Evolutionary conservation across 1,284 basidiomycete genomes (phyloP).

Genomic region (Ustilago shanxiensis): DNA sequence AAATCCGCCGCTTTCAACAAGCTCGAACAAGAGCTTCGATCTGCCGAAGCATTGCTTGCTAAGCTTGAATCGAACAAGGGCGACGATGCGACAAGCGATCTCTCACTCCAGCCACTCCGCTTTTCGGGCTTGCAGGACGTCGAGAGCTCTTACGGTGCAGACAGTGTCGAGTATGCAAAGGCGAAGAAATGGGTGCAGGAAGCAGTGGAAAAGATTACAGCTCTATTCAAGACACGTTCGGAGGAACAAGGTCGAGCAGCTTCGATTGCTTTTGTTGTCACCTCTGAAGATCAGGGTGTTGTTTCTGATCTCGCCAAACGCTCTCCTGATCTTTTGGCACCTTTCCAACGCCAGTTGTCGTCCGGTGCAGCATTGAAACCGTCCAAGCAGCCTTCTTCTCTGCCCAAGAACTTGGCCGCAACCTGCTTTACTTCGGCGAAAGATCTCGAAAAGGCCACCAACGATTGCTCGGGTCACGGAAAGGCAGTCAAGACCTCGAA

Average conservation of each 20-base stretch:
- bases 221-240: slow-evolving; percentile 32
- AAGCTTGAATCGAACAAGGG: slow-evolving; percentile 18
- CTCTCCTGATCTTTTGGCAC: slow-evolving; percentile 22
- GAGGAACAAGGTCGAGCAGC: slow-evolving; percentile 31
- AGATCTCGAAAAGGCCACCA: slow-evolving; percentile 55
- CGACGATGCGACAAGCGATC: slow-evolving; percentile 10
- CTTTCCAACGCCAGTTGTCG: slow-evolving; percentile 32
- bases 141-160: slow-evolving; percentile 37
- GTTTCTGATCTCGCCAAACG: slow-evolving; percentile 19
- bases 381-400: slow-evolving; percentile 17
- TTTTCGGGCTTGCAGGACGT: slow-evolving; percentile 49
- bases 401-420: slow-evolving; percentile 36
- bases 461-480: slow-evolving; percentile 61
- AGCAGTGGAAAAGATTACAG: slow-evolving; percentile 29
- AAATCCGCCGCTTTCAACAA: slow-evolving; percentile 37
- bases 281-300: slow-evolving; percentile 15
- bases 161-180: slow-evolving; percentile 33
- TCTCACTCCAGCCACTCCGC: slow-evolving; percentile 48
- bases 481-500: slow-evolving; percentile 45
- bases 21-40: slow-evolving; percentile 42
- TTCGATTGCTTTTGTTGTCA: slow-evolving; percentile 48
- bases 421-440: slow-evolving; percentile 52
- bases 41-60: slow-evolving; percentile 33
- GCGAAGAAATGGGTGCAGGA: slow-evolving; percentile 34
- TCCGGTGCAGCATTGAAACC: slow-evolving; percentile 1